These are phyloP conservation scores for Tilletia indica DNA, from an alignment of 1,284 basidiomycete species.

Conservation along the genomic window DNA sequence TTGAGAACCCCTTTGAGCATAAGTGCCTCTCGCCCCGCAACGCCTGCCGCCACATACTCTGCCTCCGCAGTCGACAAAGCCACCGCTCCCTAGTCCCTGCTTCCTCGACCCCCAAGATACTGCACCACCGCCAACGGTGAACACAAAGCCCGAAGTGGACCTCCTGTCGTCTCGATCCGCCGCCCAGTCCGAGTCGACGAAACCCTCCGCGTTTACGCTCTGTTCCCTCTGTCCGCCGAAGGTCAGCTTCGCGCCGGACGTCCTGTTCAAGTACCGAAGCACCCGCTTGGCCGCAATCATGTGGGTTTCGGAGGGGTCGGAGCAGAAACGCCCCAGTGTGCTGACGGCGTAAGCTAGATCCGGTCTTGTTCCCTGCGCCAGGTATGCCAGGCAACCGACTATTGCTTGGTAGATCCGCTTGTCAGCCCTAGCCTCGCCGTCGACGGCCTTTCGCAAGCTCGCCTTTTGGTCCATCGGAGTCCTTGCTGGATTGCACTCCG, in stretches of 20 bases:
- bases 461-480: constrained; percentile 2
- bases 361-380: constrained; percentile 57
- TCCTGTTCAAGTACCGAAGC: constrained; percentile 63
- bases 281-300: constrained; percentile 58
- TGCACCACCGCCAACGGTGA: constrained; percentile 18
- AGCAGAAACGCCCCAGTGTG: constrained; percentile 41
- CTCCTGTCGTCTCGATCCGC: constrained; percentile 10
- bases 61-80: constrained; percentile 1
- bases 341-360: constrained; percentile 42
- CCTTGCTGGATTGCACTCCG: not conserved
- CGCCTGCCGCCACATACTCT: constrained; percentile 3
- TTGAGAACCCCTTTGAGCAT: not conserved
- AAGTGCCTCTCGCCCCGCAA: no score
- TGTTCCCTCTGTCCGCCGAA: not conserved
- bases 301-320: constrained; percentile 52
- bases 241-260: constrained; percentile 49
- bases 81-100: no score
- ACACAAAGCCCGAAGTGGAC: constrained; percentile 21
- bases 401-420: not conserved
- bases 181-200: constrained; percentile 24
- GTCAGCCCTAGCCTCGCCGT: not conserved
- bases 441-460: not conserved
- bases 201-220: not conserved
- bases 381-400: constrained; percentile 59
- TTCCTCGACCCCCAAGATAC: constrained; percentile 20